These are phyloP conservation scores for Schizosaccharomyces octosporus DNA, from an alignment of 805 yeast species.

Conservation along the genomic window DNA sequence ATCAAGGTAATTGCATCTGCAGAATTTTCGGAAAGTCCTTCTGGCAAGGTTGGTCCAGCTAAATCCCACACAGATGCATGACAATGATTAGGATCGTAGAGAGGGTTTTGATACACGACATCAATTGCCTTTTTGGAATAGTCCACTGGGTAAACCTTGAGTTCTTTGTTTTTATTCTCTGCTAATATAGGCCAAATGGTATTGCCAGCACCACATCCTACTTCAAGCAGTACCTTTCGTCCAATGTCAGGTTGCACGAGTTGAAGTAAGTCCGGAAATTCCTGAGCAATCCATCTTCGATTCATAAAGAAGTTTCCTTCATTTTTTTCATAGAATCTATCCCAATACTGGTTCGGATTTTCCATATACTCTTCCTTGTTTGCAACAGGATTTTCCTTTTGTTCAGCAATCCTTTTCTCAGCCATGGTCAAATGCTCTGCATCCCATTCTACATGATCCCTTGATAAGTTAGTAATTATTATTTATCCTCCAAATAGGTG, in stretches of 20 bases:
- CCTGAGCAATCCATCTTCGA: constrained; percentile 85
- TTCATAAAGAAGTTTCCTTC: constrained; percentile 87
- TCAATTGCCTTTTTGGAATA: constrained; percentile 78
- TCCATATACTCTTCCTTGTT: constrained; percentile 44
- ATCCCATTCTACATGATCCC: constrained; percentile 95
- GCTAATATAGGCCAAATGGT: constrained; percentile 75
- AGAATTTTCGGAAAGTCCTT: constrained; percentile 53
- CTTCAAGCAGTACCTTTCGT: constrained; percentile 55
- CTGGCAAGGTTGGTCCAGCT: constrained; percentile 63
- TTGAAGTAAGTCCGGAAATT: constrained; percentile 65
- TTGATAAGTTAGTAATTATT: neutral
- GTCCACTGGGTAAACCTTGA: constrained; percentile 65
- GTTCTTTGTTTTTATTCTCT: constrained; percentile 56
- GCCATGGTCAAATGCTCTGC: constrained; percentile 65
- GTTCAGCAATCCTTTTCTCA: constrained; percentile 44
- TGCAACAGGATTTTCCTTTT: constrained; percentile 59
- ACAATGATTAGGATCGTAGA: constrained; percentile 29
- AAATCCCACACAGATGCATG: constrained; percentile 89
- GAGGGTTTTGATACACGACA: constrained; percentile 39
- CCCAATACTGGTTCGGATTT: constrained; percentile 89
- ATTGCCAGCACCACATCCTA: constrained; percentile 97
- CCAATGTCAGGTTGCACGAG: constrained; percentile 47
- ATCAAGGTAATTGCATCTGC: constrained; percentile 87
- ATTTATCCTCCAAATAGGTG: constrained; percentile 5
- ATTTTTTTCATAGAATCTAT: constrained; percentile 72